Base-by-base conservation (phyloP, 2,329 filamentous ascomycete species). In the Xylariaceae sp. region DNA sequence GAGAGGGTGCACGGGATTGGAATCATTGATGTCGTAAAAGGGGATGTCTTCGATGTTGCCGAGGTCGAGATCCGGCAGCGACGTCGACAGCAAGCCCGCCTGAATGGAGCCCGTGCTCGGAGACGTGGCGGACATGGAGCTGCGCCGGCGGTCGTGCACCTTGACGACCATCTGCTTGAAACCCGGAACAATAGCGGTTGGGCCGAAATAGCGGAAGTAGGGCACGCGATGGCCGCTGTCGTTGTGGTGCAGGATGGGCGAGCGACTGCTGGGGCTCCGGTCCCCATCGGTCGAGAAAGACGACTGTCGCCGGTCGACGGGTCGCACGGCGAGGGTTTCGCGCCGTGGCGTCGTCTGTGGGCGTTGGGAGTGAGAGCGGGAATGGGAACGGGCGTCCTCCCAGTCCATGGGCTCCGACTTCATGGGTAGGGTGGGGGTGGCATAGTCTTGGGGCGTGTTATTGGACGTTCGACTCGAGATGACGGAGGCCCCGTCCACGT, bases 101-200 rank as follows among this genome's bases (percentile, higher is more conserved):
- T 70, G 68, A 17, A 67, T 58, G 10, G 70, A 70, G 52, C 66
- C 70, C 5, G 80, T 79, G 17, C 76, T 70, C 0, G 82, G 80
- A 0, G 82, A 84, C 0, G 78, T 75, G 7, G 74, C 78, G 0
- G 85, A 83, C 51, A 83, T 81, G 15, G 84, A 87, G 54, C 85
- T 86, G 23, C 81, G 80, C 23, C 85, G 81, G 60, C 85, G 79
- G 61, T 88, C 86, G 60, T 87, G 82, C 35, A 92, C 84, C 56
- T 88, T 87, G 60, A 89, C 87, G 30, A 95, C 89, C 90, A 95
- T 95, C 73, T 95, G 90, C 74, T 95, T 95, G 76, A 92, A 95
- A 18, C 91, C 91, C 1, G 91, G 91, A 55, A 94, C 90, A 69
- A 96, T 96, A 63, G 91, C 92, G 0, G 92, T 96, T 0, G 90